Evolutionary conservation across 2,329 filamentous ascomycete genomes (phyloP).

Genomic region (Alternaria panax): DNA sequence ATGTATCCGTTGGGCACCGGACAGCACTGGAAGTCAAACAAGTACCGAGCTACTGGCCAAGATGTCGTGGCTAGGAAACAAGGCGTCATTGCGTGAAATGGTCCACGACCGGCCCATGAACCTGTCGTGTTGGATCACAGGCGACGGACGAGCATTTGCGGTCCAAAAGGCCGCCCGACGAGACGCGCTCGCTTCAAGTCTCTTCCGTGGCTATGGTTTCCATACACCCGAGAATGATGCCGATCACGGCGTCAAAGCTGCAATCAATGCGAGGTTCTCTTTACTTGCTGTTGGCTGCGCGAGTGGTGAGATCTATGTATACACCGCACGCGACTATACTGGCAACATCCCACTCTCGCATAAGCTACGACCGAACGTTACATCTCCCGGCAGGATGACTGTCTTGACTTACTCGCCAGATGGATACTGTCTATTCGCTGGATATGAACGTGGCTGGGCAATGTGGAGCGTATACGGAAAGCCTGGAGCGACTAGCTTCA

Average conservation of each 20-base stretch:
- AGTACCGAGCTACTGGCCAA: conserved; percentile 88
- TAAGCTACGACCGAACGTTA: conserved; percentile 73
- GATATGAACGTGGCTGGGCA: conserved; percentile 91
- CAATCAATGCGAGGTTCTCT: conserved; percentile 95
- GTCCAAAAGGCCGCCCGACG: conserved; percentile 70
- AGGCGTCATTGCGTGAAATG: conserved; percentile 80
- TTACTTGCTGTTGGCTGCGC: conserved; percentile 85
- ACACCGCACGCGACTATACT: conserved; percentile 89
- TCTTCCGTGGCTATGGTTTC: conserved; percentile 93
- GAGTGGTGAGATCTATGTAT: conserved; percentile 84
- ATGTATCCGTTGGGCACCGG: conserved; percentile 93
- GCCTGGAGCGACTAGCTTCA: conserved; percentile 83
- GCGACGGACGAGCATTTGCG: conserved; percentile 85
- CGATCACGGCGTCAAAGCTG: conserved; percentile 72
- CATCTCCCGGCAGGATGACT: conserved; percentile 74
- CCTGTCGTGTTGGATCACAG: conserved; percentile 88
- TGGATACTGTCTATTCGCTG: conserved; percentile 93
- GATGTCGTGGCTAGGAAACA: conserved; percentile 85
- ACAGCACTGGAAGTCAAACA: conserved; percentile 81
- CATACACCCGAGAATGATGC: conserved; percentile 71
- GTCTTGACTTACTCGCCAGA: conserved; percentile 89
- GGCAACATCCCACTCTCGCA: conserved; percentile 93
- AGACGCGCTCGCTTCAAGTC: conserved; percentile 64
- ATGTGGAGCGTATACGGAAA: conserved; percentile 99
- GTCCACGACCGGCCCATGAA: conserved; percentile 97